Percentiles rank a stretch among this genome's conserved stretches.
Evolutionary conservation across 768 basidiomycete species (phyloP).

Genomic region (Pholiota microspora): DNA sequence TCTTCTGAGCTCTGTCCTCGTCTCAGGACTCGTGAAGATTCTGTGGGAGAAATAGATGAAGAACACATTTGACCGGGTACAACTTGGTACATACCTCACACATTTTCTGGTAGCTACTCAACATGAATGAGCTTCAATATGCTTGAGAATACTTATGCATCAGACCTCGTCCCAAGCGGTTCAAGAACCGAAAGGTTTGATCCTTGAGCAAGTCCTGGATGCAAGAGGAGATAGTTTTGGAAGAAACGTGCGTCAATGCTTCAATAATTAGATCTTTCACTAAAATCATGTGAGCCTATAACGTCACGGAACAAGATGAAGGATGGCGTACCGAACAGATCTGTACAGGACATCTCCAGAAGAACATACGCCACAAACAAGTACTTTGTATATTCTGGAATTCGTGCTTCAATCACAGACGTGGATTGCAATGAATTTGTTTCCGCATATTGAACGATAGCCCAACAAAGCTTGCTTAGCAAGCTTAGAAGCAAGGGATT

Average conservation of each 20-base stretch:
- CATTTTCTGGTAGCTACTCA: constrained; percentile 1
- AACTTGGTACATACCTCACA: neutral
- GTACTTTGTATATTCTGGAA: constrained; percentile 23
- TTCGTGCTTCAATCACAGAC: constrained; percentile 13
- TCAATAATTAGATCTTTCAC: constrained; percentile 19
- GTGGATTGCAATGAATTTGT: constrained; percentile 10
- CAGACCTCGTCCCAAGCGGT: constrained; percentile 19
- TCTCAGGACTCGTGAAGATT: neutral
- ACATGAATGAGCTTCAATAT: neutral
- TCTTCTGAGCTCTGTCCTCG: neutral
- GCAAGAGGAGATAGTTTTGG: neutral
- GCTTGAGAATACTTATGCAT: neutral
- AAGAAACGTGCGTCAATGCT: constrained; percentile 13
- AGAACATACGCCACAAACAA: constrained; percentile 30
- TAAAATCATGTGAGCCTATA: neutral
- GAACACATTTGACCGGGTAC: neutral
- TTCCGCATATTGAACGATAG: constrained; percentile 22
- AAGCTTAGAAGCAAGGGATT: constrained; percentile 18
- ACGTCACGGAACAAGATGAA: neutral
- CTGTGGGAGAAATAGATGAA: neutral
- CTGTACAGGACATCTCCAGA: constrained; percentile 19
- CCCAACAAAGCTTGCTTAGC: constrained; percentile 28
- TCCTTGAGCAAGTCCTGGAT: constrained; percentile 10
- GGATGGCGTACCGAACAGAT: constrained; percentile 11
- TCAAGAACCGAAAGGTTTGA: constrained; percentile 19